Percentiles rank a stretch among this genome's conserved stretches.
phyloP scores from a whole-genome alignment of 73 alveolate species.

The Symbiodinium pilosum region DNA sequence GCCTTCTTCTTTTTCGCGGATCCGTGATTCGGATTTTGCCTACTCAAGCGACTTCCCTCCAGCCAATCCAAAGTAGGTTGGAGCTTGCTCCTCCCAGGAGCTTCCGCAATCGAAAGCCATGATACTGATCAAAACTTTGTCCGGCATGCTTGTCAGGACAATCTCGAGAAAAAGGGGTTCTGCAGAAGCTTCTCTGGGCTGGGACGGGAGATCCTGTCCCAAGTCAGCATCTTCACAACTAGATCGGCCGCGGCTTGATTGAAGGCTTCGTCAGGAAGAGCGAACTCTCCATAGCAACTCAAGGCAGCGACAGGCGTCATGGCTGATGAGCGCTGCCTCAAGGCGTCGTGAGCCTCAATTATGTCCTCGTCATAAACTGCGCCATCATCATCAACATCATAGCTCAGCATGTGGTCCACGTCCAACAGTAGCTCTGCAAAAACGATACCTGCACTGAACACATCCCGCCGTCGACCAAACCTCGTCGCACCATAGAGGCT shows the following conservation, averaged over 20 bases:
- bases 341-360: not conserved
- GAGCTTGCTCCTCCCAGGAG: no score
- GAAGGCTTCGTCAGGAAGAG: not conserved
- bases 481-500: not conserved
- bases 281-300: constrained; percentile 4
- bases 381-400: not conserved
- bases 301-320: not conserved
- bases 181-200: not conserved
- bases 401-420: not conserved
- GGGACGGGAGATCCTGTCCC: not conserved
- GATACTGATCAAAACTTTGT: no score
- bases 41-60: no score
- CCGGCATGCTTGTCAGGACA: no score
- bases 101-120: no score
- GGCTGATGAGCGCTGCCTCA: not conserved
- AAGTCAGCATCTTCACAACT: not conserved
- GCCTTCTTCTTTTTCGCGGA: no score
- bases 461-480: constrained; percentile 49
- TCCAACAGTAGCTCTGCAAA: constrained; percentile 36
- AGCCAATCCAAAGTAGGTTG: no score
- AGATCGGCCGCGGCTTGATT: not conserved
- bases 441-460: constrained; percentile 30
- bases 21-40: no score
- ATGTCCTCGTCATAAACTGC: not conserved
- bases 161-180: constrained; percentile 17